Percentiles rank a stretch among this genome's conserved stretches.
phyloP scores from a whole-genome alignment of 768 basidiomycete species.

The Leccinum variicolor region DNA sequence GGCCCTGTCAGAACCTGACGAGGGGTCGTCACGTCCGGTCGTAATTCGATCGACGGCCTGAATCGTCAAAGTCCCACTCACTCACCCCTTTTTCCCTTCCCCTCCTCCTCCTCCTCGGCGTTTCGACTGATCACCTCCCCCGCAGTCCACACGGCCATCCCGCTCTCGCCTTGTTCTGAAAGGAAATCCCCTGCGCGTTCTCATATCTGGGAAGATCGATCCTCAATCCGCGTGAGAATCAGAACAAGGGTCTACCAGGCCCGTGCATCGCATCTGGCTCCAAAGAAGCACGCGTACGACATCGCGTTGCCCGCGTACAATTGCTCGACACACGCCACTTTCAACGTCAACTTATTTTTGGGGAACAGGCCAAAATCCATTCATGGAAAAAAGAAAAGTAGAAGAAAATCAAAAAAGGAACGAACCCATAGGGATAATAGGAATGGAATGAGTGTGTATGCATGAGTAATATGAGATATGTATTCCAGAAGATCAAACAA shows the following conservation, averaged over 20 bases:
- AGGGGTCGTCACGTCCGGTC: background rate
- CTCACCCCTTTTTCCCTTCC: background rate
- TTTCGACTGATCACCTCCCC: background rate
- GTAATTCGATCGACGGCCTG: background rate
- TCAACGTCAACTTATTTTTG: background rate
- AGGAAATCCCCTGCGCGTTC: background rate
- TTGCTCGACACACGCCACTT: conserved; percentile 2
- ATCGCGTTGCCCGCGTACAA: background rate
- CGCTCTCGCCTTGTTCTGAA: background rate
- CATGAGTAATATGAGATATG: conserved; percentile 14
- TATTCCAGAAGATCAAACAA: conserved; percentile 23
- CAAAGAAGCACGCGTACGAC: background rate
- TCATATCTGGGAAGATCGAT: conserved; percentile 15
- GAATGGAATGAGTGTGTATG: conserved; percentile 27
- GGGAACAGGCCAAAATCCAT: conserved; percentile 15
- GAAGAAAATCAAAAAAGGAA: background rate
- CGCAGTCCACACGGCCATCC: background rate
- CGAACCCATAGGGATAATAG: conserved; percentile 8
- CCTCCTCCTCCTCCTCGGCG: background rate
- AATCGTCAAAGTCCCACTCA: background rate
- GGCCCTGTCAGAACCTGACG: background rate
- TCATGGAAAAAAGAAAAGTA: conserved; percentile 4
- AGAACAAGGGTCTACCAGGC: background rate
- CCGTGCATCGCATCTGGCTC: conserved; percentile 2
- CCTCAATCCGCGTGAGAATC: conserved; percentile 15